Evolutionary conservation across 1,139 yeast genomes (phyloP), one percentile per base, ranked within the genome.

Genomic region (Yamadazyma dendronema): DNA sequence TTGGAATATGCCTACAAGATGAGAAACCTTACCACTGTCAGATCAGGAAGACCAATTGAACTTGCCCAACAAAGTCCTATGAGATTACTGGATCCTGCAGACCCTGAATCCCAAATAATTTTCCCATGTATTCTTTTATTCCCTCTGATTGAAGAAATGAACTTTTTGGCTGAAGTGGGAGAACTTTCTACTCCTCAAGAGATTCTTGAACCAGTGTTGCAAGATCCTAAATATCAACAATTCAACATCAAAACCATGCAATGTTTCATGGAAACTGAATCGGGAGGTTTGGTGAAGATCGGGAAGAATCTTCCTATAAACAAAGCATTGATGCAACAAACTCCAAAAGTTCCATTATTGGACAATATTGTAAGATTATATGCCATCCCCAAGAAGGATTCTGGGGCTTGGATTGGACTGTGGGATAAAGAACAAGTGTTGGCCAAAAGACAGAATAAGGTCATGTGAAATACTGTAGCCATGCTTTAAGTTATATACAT

Each of bases 81-180:
- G 27, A 67, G 67, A 41, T 67, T 92, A 27, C 95, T 86, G 54
- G 84, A 87, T 49, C 77, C 79, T 8, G 52, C 66, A 35, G 96
- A 89, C 55, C 72, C 84, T 37, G 86, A 85, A 47, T 84, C 96
- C 0, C 89, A 85, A 50, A 62, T 92, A 37, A 72, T 84, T 15
- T 74, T 88, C 48, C 96, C 97, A 0, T 84, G 92, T 0, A 69
- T 85, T 66, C 68, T 89, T 12, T 61, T 90, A 41, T 92, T 89
- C 50, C 97, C 97, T 11, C 76, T 92, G 4, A 80, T 79, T 7
- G 85, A 84, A 55, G 95, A 87, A 55, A 86, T 90, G 48, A 97
- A 90, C 57, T 81, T 81, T 49, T 67, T 90, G 27, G 86, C 82
- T 5, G 82, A 81, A 43, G 75, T 85, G 11, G 77, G 92, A 42